phyloP scores from a whole-genome alignment of 2,329 filamentous ascomycete genomes.

The Pseudogymnoascus sp. region DNA sequence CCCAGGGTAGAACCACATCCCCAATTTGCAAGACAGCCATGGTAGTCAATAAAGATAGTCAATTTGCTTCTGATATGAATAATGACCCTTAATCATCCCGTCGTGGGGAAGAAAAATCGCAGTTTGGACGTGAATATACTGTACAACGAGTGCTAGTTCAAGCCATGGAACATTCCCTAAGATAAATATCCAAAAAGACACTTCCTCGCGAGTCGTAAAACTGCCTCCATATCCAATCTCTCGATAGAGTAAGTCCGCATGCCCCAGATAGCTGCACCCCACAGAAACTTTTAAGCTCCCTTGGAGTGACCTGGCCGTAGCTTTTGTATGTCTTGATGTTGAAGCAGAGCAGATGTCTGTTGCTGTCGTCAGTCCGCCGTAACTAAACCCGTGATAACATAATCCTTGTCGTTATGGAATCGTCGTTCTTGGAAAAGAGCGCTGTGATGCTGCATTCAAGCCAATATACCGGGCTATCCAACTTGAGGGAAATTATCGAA shows the following conservation, averaged over 20 bases:
- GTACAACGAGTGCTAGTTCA: neutral
- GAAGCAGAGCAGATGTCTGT: neutral
- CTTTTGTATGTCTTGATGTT: neutral
- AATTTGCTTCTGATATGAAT: neutral
- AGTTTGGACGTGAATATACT: neutral
- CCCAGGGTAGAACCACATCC: neutral
- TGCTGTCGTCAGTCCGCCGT: neutral
- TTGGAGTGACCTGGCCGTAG: neutral
- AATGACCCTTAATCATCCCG: neutral
- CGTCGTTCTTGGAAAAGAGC: neutral
- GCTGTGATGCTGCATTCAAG: neutral
- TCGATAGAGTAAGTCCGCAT: neutral
- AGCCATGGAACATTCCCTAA: neutral
- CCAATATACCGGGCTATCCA: neutral
- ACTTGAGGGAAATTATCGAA: conserved; percentile 5
- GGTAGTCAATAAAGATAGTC: neutral
- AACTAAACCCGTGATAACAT: neutral
- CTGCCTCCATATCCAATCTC: neutral
- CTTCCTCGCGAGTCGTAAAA: neutral
- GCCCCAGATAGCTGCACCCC: neutral
- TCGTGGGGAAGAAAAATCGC: neutral
- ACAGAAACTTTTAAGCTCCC: neutral
- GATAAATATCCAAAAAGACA: neutral
- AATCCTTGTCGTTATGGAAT: neutral
- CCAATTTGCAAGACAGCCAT: neutral